Evolutionary conservation across 2,329 filamentous ascomycete genomes (phyloP).

Genomic region (Scytalidium sp.): DNA sequence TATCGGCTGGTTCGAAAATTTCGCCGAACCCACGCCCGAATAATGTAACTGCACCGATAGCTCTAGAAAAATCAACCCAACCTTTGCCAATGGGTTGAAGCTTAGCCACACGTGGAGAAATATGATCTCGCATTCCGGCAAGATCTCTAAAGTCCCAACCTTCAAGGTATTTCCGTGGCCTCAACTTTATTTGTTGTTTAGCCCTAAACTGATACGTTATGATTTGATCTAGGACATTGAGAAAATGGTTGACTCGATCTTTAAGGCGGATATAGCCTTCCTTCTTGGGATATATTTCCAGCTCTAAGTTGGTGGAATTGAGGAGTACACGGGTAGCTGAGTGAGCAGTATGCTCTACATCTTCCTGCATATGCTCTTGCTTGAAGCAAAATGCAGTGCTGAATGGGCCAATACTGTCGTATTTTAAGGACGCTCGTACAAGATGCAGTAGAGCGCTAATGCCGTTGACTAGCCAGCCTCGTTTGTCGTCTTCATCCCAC

Average conservation of each 20-base stretch:
- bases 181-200: not conserved
- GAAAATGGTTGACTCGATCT: constrained; percentile 4
- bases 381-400: not conserved
- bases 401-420: constrained; percentile 7
- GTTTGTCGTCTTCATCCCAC: constrained; percentile 19
- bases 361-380: not conserved
- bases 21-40: constrained; percentile 8
- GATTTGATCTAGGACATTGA: constrained; percentile 1
- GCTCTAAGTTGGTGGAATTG: not conserved
- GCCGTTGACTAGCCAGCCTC: constrained; percentile 28
- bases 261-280: constrained; percentile 1
- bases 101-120: not conserved
- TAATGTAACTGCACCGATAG: constrained; percentile 8
- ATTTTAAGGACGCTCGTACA: constrained; percentile 16
- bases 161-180: not conserved
- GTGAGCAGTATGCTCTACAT: no score
- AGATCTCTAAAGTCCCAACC: constrained; percentile 11
- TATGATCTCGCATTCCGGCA: not conserved
- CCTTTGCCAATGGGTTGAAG: constrained; percentile 1
- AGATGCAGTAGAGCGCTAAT: constrained; percentile 22
- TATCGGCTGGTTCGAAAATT: constrained; percentile 3
- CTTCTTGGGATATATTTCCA: not conserved
- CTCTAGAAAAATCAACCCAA: constrained; percentile 3
- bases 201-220: not conserved
- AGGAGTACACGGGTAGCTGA: not conserved